Evolutionary conservation across 345 rosid species (phyloP), one percentile per base, ranked within the genome.

Genomic region (Arabidopsis suecica): DNA sequence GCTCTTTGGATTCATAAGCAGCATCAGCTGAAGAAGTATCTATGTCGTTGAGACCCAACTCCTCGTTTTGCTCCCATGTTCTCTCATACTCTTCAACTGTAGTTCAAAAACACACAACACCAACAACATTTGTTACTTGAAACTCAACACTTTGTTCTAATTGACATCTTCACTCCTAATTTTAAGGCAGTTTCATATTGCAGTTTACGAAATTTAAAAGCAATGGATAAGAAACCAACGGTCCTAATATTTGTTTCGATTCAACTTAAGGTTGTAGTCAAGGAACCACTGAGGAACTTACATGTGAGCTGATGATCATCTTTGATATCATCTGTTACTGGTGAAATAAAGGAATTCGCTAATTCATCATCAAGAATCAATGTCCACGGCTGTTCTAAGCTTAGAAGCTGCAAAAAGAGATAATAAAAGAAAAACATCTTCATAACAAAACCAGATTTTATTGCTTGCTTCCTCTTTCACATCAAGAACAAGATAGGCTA

Each of bases 11-110:
- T 36, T 78, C 83, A 67, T 94, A 90, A n/a, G 97, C 93, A 56
- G 80, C 89, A 74, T 94, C 97, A 3, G 96, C 98, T 2, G 91
- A 83, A 16, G 93, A 82, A 41, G 98, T 93, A 75, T 91, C 95
- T 0, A 94, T 88, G 73, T 90, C 97, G 28, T 94, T 94, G 38
- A 94, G 84, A 77, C 97, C 97, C 81, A 94, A 75, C 53, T 94
- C 97, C 73, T 94, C 98, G 6, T 91, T 91, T 75, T 94, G 96
- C 66, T 94, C 98, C 96, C 96, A 91, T 11, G 96, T 86, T 58
- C 98, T 89, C 79, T 83, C 87, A 36, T 87, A 91, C 53, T 93
- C 95, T 80, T 91, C 97, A 64, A 67, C 97, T 89, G 91, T 33
- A 64, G 58, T 51, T 41, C 25, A 49, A 59, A 36, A 36, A 36